Base-by-base conservation (phyloP, 2,329 filamentous ascomycete genomes). In the Nectriaceae sp. region DNA sequence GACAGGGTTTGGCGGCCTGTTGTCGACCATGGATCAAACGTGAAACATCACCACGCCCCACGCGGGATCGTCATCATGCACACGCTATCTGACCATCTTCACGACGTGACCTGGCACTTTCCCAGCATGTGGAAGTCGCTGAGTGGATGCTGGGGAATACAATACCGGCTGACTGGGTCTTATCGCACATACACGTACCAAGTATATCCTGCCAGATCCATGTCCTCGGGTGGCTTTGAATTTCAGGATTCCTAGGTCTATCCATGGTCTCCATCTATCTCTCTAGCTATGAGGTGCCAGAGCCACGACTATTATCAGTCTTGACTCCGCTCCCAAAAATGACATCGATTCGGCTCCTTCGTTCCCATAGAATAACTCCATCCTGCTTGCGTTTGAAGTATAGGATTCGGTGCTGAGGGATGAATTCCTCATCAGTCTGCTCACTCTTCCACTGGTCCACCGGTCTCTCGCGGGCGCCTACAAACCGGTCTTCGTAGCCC, bases 351-450 rank as follows among this genome's bases (percentile, higher is more conserved):
- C 79, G 76, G 52, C 69, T 72, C 55, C 71, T 72, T 52, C 78
- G 68, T 57, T 85, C 80, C 82, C 83, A 85, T 4, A 84, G 70
- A n/a, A 78, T 64, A 4, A 61, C 62, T 0, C 72, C 72, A 50
- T 81, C 79, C 47, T 73, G 77, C 61, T 65, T 74, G 11, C 75
- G 71, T 64, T 76, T 81, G 59, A 86, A 85, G 62, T 83, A 85
- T 47, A 83, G 61, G 53, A 86, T 82, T 15, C 83, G 73, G 59
- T 85, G 82, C 65, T 85, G 80, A 5, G 83, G 83, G 46, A 87
- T 85, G 58, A 84, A 87, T 64, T 86, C 83, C 50, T 85, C 81
- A 54, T 85, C 78, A 24, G 82, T 84, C 65, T 80, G 77, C 58
- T 85, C 82, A 15, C 69, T 72, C 69, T 80, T 83, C 83, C 83